These are phyloP conservation scores for Theobroma grandiflorum DNA, from an alignment of 441 rosid species.

Conservation along the genomic window DNA sequence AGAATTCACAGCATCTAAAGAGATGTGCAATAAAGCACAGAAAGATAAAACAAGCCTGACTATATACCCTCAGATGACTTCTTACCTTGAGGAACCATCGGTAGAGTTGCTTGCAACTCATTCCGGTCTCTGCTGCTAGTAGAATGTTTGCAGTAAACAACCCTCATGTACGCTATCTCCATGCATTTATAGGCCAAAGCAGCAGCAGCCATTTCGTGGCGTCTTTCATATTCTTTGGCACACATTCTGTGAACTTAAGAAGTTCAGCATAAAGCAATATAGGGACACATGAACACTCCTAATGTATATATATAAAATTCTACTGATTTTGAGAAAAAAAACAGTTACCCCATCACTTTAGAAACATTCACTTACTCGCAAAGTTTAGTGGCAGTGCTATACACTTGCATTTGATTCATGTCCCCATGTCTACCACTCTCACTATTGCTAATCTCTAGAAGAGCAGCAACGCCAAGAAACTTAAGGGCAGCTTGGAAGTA, in stretches of 20 bases:
- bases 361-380: slow-evolving; percentile 66
- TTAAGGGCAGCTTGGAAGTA: slow-evolving; percentile 69
- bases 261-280: slow-evolving; percentile 26
- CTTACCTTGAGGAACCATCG: slow-evolving; percentile 68
- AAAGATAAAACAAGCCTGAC: slow-evolving; percentile 21
- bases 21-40: slow-evolving; percentile 13
- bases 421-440: slow-evolving; percentile 57
- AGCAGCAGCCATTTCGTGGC: slow-evolving; percentile 79
- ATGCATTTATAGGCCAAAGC: slow-evolving; percentile 91
- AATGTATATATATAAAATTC: not conserved
- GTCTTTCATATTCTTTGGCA: slow-evolving; percentile 74
- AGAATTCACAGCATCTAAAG: slow-evolving; percentile 11
- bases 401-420: slow-evolving; percentile 62
- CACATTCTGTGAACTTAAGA: slow-evolving; percentile 58
- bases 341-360: slow-evolving; percentile 1
- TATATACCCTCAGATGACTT: slow-evolving; percentile 16
- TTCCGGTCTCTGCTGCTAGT: slow-evolving; percentile 54
- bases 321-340: slow-evolving; percentile 12
- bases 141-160: slow-evolving; percentile 56
- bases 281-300: not conserved
- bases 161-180: slow-evolving; percentile 85
- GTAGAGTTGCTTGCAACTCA: slow-evolving; percentile 67
- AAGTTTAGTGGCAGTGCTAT: slow-evolving; percentile 62
- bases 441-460: slow-evolving; percentile 55
- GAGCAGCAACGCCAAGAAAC: slow-evolving; percentile 78